These are phyloP conservation scores for Camillea tinctor DNA, from an alignment of 2,329 filamentous ascomycete genomes.

Conservation along the genomic window DNA sequence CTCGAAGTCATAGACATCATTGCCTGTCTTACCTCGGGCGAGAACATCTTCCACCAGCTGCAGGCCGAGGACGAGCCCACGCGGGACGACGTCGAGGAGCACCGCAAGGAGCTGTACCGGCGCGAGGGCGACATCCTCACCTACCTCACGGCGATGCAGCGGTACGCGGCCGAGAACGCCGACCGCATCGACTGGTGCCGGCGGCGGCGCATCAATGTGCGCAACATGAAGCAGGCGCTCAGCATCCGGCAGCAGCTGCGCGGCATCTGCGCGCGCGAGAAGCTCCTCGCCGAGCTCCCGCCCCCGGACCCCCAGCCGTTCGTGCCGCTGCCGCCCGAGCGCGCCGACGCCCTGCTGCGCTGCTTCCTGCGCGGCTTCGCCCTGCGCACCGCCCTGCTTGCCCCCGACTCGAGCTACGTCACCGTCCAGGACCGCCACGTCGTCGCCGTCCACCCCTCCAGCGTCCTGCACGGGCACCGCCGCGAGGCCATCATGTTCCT, in stretches of 20 bases:
- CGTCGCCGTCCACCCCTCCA: slow-evolving; percentile 62
- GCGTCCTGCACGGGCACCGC: slow-evolving; percentile 58
- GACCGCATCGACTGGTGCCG: slow-evolving; percentile 59
- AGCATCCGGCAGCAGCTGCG: slow-evolving; percentile 63
- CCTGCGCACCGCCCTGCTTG: slow-evolving; percentile 58
- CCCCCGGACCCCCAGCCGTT: slow-evolving; percentile 56
- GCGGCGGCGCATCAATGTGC: slow-evolving; percentile 53
- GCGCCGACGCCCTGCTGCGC: slow-evolving; percentile 53
- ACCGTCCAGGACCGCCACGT: slow-evolving; percentile 59
- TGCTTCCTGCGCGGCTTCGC: slow-evolving; percentile 64
- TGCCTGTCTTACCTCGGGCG: slow-evolving; percentile 60
- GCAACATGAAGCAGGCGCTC: slow-evolving; percentile 62
- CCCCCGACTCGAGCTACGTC: slow-evolving; percentile 59
- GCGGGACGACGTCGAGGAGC: slow-evolving; percentile 51
- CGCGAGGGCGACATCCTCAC: slow-evolving; percentile 66
- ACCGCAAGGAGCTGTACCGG: slow-evolving; percentile 56
- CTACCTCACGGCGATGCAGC: slow-evolving; percentile 62
- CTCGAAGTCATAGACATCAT: slow-evolving; percentile 84
- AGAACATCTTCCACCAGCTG: slow-evolving; percentile 61
- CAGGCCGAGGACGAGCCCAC: slow-evolving; percentile 51
- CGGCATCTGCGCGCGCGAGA: slow-evolving; percentile 52
- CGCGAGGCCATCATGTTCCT: slow-evolving; percentile 68
- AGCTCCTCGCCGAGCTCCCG: slow-evolving; percentile 46
- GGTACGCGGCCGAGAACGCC: slow-evolving; percentile 55
- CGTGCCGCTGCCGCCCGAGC: slow-evolving; percentile 51